Evolutionary conservation across 2,329 filamentous ascomycete genomes (phyloP).

Genomic region (Phoma herbarum): DNA sequence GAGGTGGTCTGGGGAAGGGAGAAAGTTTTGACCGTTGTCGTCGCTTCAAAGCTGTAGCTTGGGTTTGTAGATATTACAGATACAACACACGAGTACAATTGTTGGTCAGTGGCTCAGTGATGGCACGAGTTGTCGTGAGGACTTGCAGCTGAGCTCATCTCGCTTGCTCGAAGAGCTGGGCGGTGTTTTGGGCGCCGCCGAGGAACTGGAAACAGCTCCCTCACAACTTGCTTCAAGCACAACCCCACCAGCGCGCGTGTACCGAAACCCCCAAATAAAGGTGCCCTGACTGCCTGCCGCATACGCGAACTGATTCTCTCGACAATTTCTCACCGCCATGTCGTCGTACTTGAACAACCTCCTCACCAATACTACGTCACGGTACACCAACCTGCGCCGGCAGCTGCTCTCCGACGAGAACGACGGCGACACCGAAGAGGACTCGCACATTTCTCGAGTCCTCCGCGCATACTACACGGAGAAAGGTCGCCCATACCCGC

Average conservation of each 20-base stretch:
- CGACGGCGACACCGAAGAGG: constrained; percentile 73
- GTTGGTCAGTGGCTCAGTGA: neutral
- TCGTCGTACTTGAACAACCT: constrained; percentile 83
- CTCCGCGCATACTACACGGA: constrained; percentile 92
- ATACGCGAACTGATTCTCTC: constrained; percentile 5
- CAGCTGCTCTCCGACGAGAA: constrained; percentile 72
- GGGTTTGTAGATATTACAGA: neutral
- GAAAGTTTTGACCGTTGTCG: neutral
- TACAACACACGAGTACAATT: too few relatives aligned
- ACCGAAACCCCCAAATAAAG: constrained; percentile 7
- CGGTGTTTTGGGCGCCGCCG: constrained; percentile 17
- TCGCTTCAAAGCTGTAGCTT: neutral
- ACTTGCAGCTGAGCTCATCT: constrained; percentile 7
- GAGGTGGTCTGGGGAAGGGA: neutral
- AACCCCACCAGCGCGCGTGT: constrained; percentile 17
- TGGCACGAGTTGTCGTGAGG: neutral
- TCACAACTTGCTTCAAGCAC: constrained; percentile 9
- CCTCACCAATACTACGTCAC: constrained; percentile 64
- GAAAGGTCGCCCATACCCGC: constrained; percentile 80
- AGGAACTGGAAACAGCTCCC: constrained; percentile 17
- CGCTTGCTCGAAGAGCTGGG: constrained; percentile 12
- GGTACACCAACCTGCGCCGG: constrained; percentile 66
- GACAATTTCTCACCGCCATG: constrained; percentile 33
- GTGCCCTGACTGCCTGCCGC: constrained; percentile 3
- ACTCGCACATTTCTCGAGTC: constrained; percentile 93